Conservation (phyloP, 1,284 basidiomycete species). For the Microbotryum silenes-acaulis region DNA sequence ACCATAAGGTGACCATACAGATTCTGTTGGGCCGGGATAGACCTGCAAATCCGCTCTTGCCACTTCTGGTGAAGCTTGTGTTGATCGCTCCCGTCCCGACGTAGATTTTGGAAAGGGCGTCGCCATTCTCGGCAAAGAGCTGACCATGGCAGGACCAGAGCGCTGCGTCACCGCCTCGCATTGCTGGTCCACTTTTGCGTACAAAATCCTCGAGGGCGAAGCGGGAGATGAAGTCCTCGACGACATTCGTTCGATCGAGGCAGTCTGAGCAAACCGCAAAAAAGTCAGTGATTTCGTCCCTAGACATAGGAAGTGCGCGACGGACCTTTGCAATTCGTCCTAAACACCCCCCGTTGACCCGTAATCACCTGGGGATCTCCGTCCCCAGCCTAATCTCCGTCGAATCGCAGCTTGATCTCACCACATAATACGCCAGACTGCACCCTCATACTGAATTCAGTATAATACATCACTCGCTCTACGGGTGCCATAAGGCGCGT, state of each 20-base stretch:
- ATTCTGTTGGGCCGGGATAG: too few species aligned
- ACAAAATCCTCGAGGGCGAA: constrained; percentile 55
- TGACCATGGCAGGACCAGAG: constrained; percentile 84
- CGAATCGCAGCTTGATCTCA: too few species aligned
- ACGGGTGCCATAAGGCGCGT: too few species aligned
- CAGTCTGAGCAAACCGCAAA: constrained; percentile 43
- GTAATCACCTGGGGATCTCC: constrained; percentile 61
- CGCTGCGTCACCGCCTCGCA: constrained; percentile 44
- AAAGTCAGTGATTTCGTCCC: constrained; percentile 5
- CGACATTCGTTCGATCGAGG: constrained; percentile 95
- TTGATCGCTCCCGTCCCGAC: constrained; percentile 95
- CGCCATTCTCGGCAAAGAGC: constrained; percentile 75
- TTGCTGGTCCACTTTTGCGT: constrained; percentile 18
- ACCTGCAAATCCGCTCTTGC: constrained; percentile 73
- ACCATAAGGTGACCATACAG: too few species aligned
- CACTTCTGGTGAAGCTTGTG: constrained; percentile 86
- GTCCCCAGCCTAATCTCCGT: too few species aligned
- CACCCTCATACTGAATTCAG: too few species aligned
- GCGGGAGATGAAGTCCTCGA: constrained; percentile 79
- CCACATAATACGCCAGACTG: too few species aligned
- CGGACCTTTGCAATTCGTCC: constrained; percentile 86
- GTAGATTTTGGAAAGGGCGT: constrained; percentile 60
- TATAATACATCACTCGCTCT: too few species aligned
- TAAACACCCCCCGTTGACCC: constrained; percentile 79
- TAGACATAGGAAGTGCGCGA: background rate